Base-by-base conservation (phyloP, 805 yeast genomes). In the Grigorovia yakushimaensis region DNA sequence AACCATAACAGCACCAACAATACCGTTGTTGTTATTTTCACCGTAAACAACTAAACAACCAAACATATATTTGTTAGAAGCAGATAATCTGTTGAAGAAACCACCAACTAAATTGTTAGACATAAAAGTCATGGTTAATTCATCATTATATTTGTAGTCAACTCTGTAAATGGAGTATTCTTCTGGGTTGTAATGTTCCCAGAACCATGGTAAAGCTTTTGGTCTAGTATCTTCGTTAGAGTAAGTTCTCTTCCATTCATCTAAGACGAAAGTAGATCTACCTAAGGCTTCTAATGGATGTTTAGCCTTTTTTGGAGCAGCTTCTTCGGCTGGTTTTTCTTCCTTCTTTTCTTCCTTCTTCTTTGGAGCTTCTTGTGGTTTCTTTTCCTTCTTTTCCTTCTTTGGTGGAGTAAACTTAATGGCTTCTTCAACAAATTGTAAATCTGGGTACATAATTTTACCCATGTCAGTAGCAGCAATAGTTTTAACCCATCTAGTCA, bases 11-110 rank as follows among this genome's bases (percentile, higher is more conserved):
- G 84, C 94, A 76, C 96, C 96, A 61, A 86, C 74, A 68, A 91
- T 88, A 77, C 97, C 98, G 74, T 91, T 91, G 83, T 83, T 76
- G 84, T 88, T 91, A 88, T 88, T 88, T 77, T 86, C 97, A 73
- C 98, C 98, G 76, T 85, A 91, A 59, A 91, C 97, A 62, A 89
- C 95, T 73, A 84, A 70, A 65, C 81, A 76, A 66, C 98, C 98
- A 69, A 91, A 91, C 79, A 93, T 69, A 81, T 81, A 91, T 75
- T 89, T 89, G 74, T 85, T 76, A 54, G 98, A 91, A 56, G 81
- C 98, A 51, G 81, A 68, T 64, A 91, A 79, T 77, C 98, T 86
- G 85, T 81, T 82, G 83, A 91, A 86, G 84, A 91, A 91, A 67
- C 98, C 98, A 68, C 97, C 97, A 66, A 91, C 76, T 71, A 88